A percentile compares a stretch with the other conserved stretches of the same genome.
Conservation (phyloP, 2,329 filamentous ascomycete species). For the Ceratocystis albifundus region DNA sequence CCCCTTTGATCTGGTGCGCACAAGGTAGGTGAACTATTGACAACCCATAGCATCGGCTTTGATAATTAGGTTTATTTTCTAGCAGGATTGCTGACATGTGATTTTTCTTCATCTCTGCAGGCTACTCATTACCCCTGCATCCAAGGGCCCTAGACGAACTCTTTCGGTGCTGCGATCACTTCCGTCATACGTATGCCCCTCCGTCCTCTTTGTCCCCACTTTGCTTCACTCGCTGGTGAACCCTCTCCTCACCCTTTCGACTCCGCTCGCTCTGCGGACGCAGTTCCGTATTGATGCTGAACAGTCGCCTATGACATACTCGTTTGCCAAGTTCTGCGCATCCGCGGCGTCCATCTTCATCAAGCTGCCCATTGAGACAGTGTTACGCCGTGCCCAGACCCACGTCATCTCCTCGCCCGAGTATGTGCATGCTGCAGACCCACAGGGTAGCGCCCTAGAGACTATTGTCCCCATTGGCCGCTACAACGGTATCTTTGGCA, state of each 20-base stretch:
- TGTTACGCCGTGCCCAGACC: conserved; percentile 78
- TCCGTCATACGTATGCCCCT: conserved; percentile 62
- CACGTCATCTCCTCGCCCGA: conserved; percentile 49
- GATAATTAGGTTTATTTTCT: not conserved
- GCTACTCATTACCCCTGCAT: conserved; percentile 73
- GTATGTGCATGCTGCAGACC: conserved; percentile 40
- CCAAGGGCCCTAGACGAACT: conserved; percentile 62
- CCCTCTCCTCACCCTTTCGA: conserved; percentile 68
- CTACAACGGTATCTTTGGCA: conserved; percentile 79
- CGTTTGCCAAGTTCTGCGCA: conserved; percentile 67
- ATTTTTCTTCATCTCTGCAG: conserved; percentile 31
- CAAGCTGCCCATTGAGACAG: conserved; percentile 83
- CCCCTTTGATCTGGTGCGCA: conserved; percentile 82
- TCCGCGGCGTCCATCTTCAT: conserved; percentile 71
- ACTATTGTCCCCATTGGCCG: conserved; percentile 70
- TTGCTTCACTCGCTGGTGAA: conserved; percentile 76
- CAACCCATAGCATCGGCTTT: not conserved
- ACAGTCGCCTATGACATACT: conserved; percentile 69
- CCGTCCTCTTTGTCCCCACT: conserved; percentile 66
- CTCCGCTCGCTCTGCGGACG: conserved; percentile 75
- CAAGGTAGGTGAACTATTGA: conserved; percentile 39
- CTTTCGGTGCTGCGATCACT: conserved; percentile 65
- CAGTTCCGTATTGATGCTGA: conserved; percentile 74
- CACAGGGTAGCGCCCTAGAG: conserved; percentile 40
- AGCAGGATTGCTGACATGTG: conserved; percentile 27